These are phyloP conservation scores for Cucurbita pepo DNA, from an alignment of 306 rosid genomes.

Conservation along the genomic window DNA sequence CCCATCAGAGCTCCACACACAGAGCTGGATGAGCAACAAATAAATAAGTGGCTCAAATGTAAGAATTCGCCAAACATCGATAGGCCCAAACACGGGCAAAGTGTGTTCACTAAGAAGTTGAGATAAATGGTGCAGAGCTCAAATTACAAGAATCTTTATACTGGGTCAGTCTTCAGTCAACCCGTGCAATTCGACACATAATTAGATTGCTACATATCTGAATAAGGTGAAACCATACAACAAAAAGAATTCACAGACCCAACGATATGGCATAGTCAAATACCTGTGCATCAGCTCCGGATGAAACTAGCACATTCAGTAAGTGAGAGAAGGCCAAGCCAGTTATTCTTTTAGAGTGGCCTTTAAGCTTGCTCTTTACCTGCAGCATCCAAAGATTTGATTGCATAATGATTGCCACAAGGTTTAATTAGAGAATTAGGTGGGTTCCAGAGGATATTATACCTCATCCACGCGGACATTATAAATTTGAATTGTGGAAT, in stretches of 20 bases:
- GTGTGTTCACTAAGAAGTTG: background rate
- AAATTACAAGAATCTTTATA: background rate
- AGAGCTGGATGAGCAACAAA: constrained; percentile 30
- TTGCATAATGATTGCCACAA: constrained; percentile 10
- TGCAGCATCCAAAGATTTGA: constrained; percentile 19
- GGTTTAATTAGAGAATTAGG: constrained; percentile 1
- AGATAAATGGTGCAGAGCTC: background rate
- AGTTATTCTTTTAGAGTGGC: constrained; percentile 86
- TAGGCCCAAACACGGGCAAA: background rate
- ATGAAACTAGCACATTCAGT: constrained; percentile 73
- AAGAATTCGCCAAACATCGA: background rate
- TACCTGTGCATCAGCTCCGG: constrained; percentile 99
- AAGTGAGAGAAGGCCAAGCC: constrained; percentile 90
- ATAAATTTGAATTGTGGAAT: constrained; percentile 88
- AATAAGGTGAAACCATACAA: background rate
- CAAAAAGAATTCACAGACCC: background rate
- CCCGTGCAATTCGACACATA: background rate
- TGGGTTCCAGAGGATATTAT: constrained; percentile 6
- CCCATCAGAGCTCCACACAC: constrained; percentile 82
- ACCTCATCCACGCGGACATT: constrained; percentile 97
- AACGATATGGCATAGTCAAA: background rate
- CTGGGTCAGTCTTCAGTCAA: background rate
- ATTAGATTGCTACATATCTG: background rate
- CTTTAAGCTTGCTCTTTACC: constrained; percentile 97
- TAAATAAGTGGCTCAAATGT: background rate